phyloP scores from a whole-genome alignment of 306 rosid genomes.

The Astragalus glycyphyllos region DNA sequence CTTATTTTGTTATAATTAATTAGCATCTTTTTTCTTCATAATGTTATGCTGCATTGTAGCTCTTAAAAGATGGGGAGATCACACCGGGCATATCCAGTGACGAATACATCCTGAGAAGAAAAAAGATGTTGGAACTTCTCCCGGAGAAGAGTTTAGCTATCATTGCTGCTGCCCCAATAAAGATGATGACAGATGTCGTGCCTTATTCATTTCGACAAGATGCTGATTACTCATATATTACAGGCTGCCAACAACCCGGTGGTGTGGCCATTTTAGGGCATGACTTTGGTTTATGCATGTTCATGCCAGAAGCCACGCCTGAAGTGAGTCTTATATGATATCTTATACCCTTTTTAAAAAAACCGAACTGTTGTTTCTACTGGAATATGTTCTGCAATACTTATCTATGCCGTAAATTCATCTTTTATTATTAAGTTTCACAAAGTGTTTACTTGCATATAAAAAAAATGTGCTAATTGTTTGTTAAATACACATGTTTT shows the following conservation, averaged over 20 bases:
- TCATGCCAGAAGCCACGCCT: slow-evolving; percentile 85
- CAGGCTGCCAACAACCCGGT: slow-evolving; percentile 98
- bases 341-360: slow-evolving; percentile 22
- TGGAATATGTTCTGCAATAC: slow-evolving; percentile 23
- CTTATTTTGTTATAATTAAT: slow-evolving; percentile 27
- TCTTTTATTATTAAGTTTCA: slow-evolving; percentile 18
- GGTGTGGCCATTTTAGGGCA: slow-evolving; percentile 87
- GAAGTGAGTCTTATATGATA: slow-evolving; percentile 61
- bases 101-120: slow-evolving; percentile 80
- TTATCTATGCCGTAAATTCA: slow-evolving; percentile 19
- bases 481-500: slow-evolving; percentile 8
- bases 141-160: slow-evolving; percentile 89
- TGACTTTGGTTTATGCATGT: slow-evolving; percentile 89
- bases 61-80: slow-evolving; percentile 83
- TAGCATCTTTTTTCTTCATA: slow-evolving; percentile 17
- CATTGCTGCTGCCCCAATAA: slow-evolving; percentile 87
- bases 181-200: slow-evolving; percentile 97
- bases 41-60: slow-evolving; percentile 52
- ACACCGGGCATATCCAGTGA: slow-evolving; percentile 78
- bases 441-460: neutral
- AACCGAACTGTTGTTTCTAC: slow-evolving; percentile 23
- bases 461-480: neutral
- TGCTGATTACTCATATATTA: slow-evolving; percentile 78
- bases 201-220: slow-evolving; percentile 95
- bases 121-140: slow-evolving; percentile 78